Conservation (phyloP, 371 early-diverging fungal genomes). For the Mortierella sp. region DNA sequence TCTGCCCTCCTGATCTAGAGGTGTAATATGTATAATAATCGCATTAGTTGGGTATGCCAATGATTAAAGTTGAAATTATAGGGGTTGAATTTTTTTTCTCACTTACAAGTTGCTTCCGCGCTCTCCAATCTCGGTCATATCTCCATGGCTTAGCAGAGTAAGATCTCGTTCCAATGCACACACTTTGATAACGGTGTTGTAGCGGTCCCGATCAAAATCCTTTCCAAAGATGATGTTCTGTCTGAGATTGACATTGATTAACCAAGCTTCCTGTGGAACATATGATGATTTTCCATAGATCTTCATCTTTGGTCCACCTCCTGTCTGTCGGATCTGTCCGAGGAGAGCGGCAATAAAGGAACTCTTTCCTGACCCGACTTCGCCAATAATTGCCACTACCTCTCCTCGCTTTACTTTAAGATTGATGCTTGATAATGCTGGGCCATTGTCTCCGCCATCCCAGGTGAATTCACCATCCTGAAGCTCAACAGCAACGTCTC, state of each 20-base stretch:
- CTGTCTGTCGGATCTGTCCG: constrained; percentile 19
- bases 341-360: constrained; percentile 58
- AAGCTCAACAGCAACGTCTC: not conserved
- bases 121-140: constrained; percentile 70
- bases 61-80: too few species aligned
- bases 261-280: constrained; percentile 69
- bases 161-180: constrained; percentile 71
- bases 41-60: not conserved
- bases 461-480: constrained; percentile 1
- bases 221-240: constrained; percentile 75
- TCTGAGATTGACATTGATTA: constrained; percentile 64
- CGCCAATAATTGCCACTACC: constrained; percentile 61
- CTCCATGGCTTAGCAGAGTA: constrained; percentile 70
- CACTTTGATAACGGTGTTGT: constrained; percentile 54
- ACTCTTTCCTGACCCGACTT: constrained; percentile 58
- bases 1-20: constrained; percentile 67
- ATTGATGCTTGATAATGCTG: constrained; percentile 2
- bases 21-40: not conserved
- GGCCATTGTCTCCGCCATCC: not conserved
- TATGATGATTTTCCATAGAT: constrained; percentile 32
- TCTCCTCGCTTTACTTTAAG: constrained; percentile 22
- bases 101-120: constrained; percentile 66
- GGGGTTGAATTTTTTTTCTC: too few species aligned
- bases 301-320: not conserved
- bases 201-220: constrained; percentile 58